These are phyloP conservation scores for Hymenotorrendiella dingleyae DNA, from an alignment of 2,329 filamentous ascomycete species.

Conservation along the genomic window DNA sequence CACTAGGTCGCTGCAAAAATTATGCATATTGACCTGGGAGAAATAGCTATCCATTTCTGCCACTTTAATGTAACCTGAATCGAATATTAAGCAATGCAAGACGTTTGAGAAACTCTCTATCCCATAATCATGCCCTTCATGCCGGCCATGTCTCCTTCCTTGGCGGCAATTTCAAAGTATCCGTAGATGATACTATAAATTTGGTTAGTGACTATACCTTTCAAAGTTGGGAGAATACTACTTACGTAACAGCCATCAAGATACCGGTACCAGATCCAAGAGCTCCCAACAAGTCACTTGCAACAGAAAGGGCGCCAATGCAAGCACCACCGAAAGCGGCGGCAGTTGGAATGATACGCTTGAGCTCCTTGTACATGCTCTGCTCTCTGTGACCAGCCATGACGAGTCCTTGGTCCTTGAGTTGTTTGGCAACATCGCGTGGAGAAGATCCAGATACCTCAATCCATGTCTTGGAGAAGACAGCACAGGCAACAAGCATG, in stretches of 20 bases:
- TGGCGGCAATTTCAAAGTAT: conserved; percentile 98
- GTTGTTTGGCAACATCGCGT: conserved; percentile 96
- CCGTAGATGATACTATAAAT: conserved; percentile 84
- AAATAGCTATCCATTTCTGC: conserved; percentile 7
- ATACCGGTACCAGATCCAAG: conserved; percentile 97
- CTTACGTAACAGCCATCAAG: conserved; percentile 95
- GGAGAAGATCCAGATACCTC: conserved; percentile 97
- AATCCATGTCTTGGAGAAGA: conserved; percentile 99
- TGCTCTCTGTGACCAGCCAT: conserved; percentile 99
- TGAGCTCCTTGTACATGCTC: conserved; percentile 99
- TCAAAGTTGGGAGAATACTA: conserved; percentile 27
- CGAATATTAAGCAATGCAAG: conserved; percentile 24
- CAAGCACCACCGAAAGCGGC: conserved; percentile 98
- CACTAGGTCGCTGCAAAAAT: conserved; percentile 8
- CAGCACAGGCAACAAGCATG: conserved; percentile 94
- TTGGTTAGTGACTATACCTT: conserved; percentile 33
- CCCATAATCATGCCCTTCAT: conserved; percentile 71
- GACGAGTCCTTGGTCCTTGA: conserved; percentile 98
- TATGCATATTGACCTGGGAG: not conserved
- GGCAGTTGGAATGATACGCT: conserved; percentile 97
- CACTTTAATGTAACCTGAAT: conserved; percentile 18
- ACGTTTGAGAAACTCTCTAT: conserved; percentile 32
- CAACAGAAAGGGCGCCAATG: conserved; percentile 94
- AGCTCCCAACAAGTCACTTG: conserved; percentile 91
- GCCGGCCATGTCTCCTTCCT: conserved; percentile 90